Base-by-base conservation (phyloP, 768 basidiomycete species). In the Trametes elegans region DNA sequence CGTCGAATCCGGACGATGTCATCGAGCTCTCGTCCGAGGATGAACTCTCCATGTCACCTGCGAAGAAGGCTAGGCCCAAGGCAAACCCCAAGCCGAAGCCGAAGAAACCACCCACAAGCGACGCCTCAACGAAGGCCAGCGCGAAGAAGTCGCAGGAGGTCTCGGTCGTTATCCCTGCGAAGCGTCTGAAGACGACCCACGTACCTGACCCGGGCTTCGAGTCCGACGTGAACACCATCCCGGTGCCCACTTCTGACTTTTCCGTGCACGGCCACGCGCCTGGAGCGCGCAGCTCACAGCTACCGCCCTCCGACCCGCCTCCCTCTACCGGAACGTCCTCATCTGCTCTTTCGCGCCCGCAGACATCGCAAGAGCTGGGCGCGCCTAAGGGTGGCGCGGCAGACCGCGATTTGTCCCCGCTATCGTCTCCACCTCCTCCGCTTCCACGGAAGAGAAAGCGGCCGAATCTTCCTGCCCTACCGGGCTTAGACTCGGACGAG, bases 11-110 rank as follows among this genome's bases (percentile, higher is more conserved):
- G 2, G 29, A 55, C 27, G 69, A 68, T 13, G 51, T 67, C 11
- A 70, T 71, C 26, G 65, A 67, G 42, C 49, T 70, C 29, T 62
- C 64, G 14, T 65, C 67, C 1, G 69, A 71, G 6, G 69, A 71
- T 18, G 70, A 70, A 21, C 41, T 69, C 11, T 45, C 58, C 5
- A 34, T 63, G n/a, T 52, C 60, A 2, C 64, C 62, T 26, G 6
- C 34, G 5, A 40, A 26, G 16, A 61, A 55, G 34, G 21, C 40
- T 2, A 60, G 38, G 43, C 9, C 49, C 13, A 47, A 49, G n/a
- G 21, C 59, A 10, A 57, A 58, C 42, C 19, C 55, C 6, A 62
- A 64, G 46, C 7, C 56, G 7, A 57, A 51, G 32, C 38, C 36
- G n/a, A 55, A 55, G n/a, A n/a, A n/a, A n/a, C n/a, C n/a, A n/a